phyloP scores from a whole-genome alignment of 73 alveolate genomes.

The Breviolum minutum region DNA sequence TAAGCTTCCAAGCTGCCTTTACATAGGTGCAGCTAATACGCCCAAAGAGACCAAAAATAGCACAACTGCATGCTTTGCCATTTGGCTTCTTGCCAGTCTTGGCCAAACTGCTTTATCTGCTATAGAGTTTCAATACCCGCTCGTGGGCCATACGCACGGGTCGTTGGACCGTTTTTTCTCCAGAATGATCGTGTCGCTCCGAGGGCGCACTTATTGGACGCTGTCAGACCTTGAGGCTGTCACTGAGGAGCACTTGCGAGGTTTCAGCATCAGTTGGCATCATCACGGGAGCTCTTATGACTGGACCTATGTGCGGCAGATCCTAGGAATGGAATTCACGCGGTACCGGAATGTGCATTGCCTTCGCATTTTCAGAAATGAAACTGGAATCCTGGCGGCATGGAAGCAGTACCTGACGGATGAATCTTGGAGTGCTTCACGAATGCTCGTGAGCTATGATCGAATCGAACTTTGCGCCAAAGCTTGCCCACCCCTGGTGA shows the following conservation, averaged over 20 bases:
- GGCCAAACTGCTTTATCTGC: too few species aligned
- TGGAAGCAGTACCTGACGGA: slow-evolving; percentile 11
- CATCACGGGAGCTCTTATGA: slow-evolving; percentile 1
- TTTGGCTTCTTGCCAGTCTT: too few species aligned
- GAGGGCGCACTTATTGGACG: neutral
- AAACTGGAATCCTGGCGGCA: neutral
- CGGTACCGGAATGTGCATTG: slow-evolving; percentile 1
- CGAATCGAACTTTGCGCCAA: neutral
- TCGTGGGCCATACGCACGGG: slow-evolving; percentile 10
- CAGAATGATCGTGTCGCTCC: neutral
- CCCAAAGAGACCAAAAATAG: neutral
- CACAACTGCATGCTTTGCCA: neutral
- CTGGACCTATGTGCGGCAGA: neutral
- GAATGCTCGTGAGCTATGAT: neutral
- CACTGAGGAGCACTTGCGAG: neutral
- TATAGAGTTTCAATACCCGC: too few species aligned
- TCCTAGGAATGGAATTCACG: neutral
- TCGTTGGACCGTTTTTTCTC: neutral
- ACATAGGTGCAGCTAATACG: neutral
- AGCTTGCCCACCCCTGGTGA: neutral
- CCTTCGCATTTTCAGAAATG: neutral
- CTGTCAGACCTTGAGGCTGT: neutral
- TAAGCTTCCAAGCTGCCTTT: neutral
- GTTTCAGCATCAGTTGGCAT: neutral
- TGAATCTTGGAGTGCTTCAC: neutral